Evolutionary conservation across 2,329 filamentous ascomycete genomes (phyloP), one percentile per base, ranked within the genome.

Genomic region (Fusarium papillatum): DNA sequence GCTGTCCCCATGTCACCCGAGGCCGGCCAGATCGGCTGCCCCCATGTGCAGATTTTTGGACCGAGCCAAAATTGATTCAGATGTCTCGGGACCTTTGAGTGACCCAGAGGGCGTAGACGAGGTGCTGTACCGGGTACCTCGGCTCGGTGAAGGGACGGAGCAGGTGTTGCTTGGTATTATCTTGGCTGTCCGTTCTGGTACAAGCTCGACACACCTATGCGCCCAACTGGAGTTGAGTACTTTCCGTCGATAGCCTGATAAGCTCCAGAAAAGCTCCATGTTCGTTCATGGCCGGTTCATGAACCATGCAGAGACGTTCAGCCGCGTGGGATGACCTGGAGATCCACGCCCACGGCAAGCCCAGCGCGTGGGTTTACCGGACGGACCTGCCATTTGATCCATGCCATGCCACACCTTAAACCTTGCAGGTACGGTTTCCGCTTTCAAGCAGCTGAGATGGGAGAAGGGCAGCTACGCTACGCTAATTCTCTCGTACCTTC

Each of bases 1-100:
- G 41, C 19, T 46, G n/a, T 53, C 48, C 46, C 48, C 48, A 53
- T 34, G 50, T 61, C 59, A 39, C 59, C 59, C 34, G 36, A 61
- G 59, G 59, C 68, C 68, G 57, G 68, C 66, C 43, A 70, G 68
- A 68, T 70, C 64, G 65, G 39, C 65, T 57, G 50, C 38, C 29
- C 61, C 41, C 61, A 48, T 63, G 61, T 63, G 41, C 61, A 63
- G 61, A 60, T 60, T 60, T 60, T 60, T 60, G 34, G 46, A 19
- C 59, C 38, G 50, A 55, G 26, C 26, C 50, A 55, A 55, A 55
- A 55, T 19, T 17, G 50, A 31, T 31, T 55, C 24, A 29, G 14
- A 57, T 57, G 50, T 34, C 50, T 57, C 2, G 50, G 50, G 50
- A 57, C 50, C 50, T 34, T 34, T 57, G 29, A 16, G 4, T 22